phyloP scores from a whole-genome alignment of 352 stramenopile species.

The Phytophthora meadii region DNA sequence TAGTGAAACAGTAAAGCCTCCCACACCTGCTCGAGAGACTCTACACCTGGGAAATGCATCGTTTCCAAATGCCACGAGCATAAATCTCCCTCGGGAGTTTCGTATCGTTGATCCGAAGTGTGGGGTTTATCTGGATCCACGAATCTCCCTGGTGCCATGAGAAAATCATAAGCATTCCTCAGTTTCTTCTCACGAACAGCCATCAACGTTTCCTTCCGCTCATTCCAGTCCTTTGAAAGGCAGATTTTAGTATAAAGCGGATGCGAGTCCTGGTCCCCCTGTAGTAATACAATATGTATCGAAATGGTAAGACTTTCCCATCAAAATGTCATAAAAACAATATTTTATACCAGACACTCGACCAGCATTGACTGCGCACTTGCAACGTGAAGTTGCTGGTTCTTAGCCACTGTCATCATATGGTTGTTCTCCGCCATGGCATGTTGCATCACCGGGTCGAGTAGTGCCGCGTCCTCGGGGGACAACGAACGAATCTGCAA shows the following conservation, averaged over 20 bases:
- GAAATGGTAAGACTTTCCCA: not conserved
- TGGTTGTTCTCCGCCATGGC: conserved; percentile 29
- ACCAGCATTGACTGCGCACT: conserved; percentile 40
- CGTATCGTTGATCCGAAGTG: conserved; percentile 27
- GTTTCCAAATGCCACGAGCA: conserved; percentile 37
- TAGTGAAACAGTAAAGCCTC: conserved; percentile 43
- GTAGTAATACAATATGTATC: not conserved
- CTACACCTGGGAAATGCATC: conserved; percentile 33
- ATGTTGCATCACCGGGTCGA: conserved; percentile 19
- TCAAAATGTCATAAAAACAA: not conserved
- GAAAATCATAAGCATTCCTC: conserved; percentile 27
- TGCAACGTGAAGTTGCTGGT: conserved; percentile 43
- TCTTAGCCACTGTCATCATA: conserved; percentile 33
- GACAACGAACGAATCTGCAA: conserved; percentile 16
- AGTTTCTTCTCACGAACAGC: conserved; percentile 34
- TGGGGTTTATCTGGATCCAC: conserved; percentile 24
- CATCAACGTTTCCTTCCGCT: conserved; percentile 38
- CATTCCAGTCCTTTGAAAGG: conserved; percentile 24
- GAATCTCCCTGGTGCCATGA: conserved; percentile 25
- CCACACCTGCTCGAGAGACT: conserved; percentile 38
- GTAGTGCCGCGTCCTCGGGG: conserved; percentile 16
- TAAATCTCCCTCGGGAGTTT: conserved; percentile 23
- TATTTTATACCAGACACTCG: conserved; percentile 25
- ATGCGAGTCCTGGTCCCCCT: conserved; percentile 27
- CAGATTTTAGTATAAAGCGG: conserved; percentile 31